These are phyloP conservation scores for Peronospora farinosa DNA, from an alignment of 352 stramenopile genomes.

Conservation along the genomic window DNA sequence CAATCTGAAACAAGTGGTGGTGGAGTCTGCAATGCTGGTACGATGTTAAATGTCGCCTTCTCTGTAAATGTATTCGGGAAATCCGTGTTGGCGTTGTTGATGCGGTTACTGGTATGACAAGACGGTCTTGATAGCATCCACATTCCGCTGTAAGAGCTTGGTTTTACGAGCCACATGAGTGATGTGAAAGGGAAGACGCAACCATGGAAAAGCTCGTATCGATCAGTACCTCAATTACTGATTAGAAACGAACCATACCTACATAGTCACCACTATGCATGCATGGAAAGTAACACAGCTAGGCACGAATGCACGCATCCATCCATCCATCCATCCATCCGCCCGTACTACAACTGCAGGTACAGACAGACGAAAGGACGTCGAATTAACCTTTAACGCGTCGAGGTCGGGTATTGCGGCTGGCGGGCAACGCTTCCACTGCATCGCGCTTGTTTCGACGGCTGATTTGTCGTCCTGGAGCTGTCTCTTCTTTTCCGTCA, in stretches of 20 bases:
- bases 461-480: slow-evolving; percentile 18
- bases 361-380: slow-evolving; percentile 24
- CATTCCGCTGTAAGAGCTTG: too few species aligned
- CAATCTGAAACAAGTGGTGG: too few species aligned
- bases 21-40: too few species aligned
- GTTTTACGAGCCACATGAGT: too few species aligned
- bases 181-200: slow-evolving; percentile 28
- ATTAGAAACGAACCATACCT: slow-evolving; percentile 37
- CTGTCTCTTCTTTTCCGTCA: slow-evolving; percentile 21
- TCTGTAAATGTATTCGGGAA: too few species aligned
- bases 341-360: slow-evolving; percentile 28
- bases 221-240: slow-evolving; percentile 58
- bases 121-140: too few species aligned
- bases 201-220: slow-evolving; percentile 40
- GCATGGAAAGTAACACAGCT: slow-evolving; percentile 31
- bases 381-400: slow-evolving; percentile 67
- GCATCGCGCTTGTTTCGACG: slow-evolving; percentile 30
- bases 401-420: slow-evolving; percentile 35
- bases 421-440: slow-evolving; percentile 11
- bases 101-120: too few species aligned
- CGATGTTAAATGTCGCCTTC: too few species aligned
- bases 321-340: slow-evolving; percentile 31
- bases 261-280: slow-evolving; percentile 47
- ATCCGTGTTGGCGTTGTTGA: too few species aligned
- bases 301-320: slow-evolving; percentile 27